Base-by-base conservation (phyloP, 139 green algal genomes). In the Spirogloea muscicola region DNA sequence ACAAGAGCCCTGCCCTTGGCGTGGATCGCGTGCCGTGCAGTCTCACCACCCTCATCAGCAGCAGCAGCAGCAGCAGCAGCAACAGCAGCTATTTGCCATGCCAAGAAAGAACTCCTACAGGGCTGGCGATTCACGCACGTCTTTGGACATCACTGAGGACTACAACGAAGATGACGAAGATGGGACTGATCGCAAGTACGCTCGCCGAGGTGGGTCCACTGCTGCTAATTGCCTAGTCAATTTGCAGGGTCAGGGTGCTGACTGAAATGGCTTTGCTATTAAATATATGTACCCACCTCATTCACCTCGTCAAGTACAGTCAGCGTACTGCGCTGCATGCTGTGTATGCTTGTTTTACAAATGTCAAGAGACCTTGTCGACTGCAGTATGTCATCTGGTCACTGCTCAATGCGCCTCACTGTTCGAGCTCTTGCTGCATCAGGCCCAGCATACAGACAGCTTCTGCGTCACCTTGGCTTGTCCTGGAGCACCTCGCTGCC, bases 91-190 rank as follows among this genome's bases (percentile, higher is more conserved):
- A 13, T 10, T 13, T 25, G 43, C 43, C 43, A 51, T 51, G 43
- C 43, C 43, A 13, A 34, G 59, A 34, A 68, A 68, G 59, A 41
- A 41, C 13, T 68, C 59, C 29, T 25, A 13, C 29, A 29, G 59
- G 5, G 40, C 31, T 62, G 52, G 52, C 31, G 59, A 68, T 37
- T n/a, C n/a, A n/a, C 9, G 59, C 41, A 13, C 39, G 55, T 29
- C 59, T 7, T 31, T 68, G 13, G 59, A 68, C 27, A 68, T 68
- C 25, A 43, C 59, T 31, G 59, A 68, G 59, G 59, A 68, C 18
- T 42, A 41, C 42, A 55, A 34, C 5, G 3, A 58, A 9, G 27
- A 34, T 42, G 59, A 68, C 27, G 59, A 68, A 31, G 59, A 68
- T 34, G 59, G 27, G 3, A 68, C n/a, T 37, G 59, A 68, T 3